Percentiles rank a stretch among this genome's conserved stretches.
Evolutionary conservation across 805 yeast species (phyloP).

Genomic region (Tetrapisispora fleetii): DNA sequence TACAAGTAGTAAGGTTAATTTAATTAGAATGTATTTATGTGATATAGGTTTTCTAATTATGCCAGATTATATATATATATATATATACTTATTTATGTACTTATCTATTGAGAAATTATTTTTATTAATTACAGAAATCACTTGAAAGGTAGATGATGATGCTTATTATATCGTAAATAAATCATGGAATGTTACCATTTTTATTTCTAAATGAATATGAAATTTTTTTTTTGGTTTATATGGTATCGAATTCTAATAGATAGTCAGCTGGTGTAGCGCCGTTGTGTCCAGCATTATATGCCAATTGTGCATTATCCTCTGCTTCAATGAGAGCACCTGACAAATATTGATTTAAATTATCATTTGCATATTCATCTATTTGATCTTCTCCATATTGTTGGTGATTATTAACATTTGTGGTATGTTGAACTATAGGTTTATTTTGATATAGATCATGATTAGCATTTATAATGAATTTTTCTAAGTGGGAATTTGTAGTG

Average conservation of each 20-base stretch:
- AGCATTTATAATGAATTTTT: background rate
- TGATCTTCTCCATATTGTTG: background rate
- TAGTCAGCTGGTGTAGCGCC: constrained; percentile 20
- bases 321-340: constrained; percentile 26
- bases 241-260: constrained; percentile 21
- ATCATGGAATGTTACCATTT: too few relatives aligned
- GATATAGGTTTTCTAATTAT: too few relatives aligned
- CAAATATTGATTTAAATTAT: constrained; percentile 24
- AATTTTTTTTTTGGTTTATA: background rate
- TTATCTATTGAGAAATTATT: too few relatives aligned
- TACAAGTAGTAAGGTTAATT: too few relatives aligned
- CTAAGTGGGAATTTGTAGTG: background rate
- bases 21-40: too few relatives aligned
- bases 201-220: too few relatives aligned
- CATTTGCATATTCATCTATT: constrained; percentile 5
- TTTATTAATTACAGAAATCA: background rate
- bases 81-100: too few relatives aligned
- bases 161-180: background rate
- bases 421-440: background rate
- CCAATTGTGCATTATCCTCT: constrained; percentile 25
- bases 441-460: background rate
- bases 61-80: background rate
- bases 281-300: constrained; percentile 15
- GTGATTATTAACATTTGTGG: background rate
- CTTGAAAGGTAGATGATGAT: background rate